Base-by-base conservation (phyloP, 2,329 filamentous ascomycete genomes). In the Chaetomium globosum region DNA sequence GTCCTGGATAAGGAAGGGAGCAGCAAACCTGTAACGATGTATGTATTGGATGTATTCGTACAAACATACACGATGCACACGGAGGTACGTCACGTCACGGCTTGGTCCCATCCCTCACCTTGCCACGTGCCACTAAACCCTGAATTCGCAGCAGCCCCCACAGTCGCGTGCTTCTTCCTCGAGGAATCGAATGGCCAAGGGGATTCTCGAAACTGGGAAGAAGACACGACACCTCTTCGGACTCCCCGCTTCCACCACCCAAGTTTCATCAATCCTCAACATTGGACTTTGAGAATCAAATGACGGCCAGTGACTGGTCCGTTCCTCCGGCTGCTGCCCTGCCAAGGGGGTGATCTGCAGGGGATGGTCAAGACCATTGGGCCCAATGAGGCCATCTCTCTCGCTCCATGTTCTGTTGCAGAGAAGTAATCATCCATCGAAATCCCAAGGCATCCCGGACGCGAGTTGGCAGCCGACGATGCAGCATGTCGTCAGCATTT, bases 401-500 rank as follows among this genome's bases (percentile, higher is more conserved):
- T 4, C 43, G 33, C 26, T 57, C 39, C 55, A 39, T 46, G 12
- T 19, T 19, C 9, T 46, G 43, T n/a, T 21, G n/a, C 16, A 19
- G 16, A 39, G 13, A 39, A 43, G 39, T 16, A 39, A 43, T 19
- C 39, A n/a, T 43, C 39, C 16, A 43, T 43, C 16, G 39, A 7
- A 19, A 48, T 8, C n/a, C 46, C 19, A 48, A 51, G 23, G 23
- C 28, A 2, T 2, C 23, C 49, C 21, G 23, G 9, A 19, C 49
- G 7, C 23, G 28, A 19, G 23, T 52, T 16, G 49, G 16, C n/a
- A 8, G 28, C 33, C 13, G 26, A n/a, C 52, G 52, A n/a, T 16
- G 16, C 51, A 53, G 13, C 30, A 60, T 66, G 56, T 63, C 64
- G 65, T 66, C 61, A 64, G 52, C 54, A 57, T 30, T 57, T 46